These are phyloP conservation scores for Pichia sp. DNA, from an alignment of 1,139 yeast genomes.

Conservation along the genomic window DNA sequence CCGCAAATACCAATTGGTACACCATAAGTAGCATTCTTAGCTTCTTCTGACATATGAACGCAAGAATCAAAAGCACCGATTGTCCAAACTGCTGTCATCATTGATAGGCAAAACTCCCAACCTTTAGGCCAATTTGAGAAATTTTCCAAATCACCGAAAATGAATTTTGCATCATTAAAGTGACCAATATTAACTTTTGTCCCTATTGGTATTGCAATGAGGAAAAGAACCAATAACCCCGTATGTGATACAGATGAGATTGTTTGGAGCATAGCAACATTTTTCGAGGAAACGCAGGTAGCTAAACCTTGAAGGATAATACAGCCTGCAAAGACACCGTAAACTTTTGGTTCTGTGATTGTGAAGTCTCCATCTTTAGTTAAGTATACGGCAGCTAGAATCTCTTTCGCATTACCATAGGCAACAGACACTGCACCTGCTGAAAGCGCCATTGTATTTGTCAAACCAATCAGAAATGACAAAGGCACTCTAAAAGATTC, in stretches of 20 bases:
- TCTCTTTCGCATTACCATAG: conserved; percentile 51
- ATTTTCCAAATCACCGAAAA: conserved; percentile 51
- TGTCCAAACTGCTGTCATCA: conserved; percentile 64
- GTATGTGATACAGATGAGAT: conserved; percentile 50
- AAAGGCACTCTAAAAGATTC: conserved; percentile 33
- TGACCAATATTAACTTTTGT: conserved; percentile 25
- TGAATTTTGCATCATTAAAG: conserved; percentile 38
- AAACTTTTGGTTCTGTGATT: conserved; percentile 40
- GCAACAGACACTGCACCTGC: conserved; percentile 54
- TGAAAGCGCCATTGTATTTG: conserved; percentile 50
- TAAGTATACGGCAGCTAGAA: conserved; percentile 45
- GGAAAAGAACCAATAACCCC: conserved; percentile 45
- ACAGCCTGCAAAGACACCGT: conserved; percentile 51
- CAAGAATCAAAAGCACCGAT: conserved; percentile 66
- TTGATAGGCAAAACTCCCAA: conserved; percentile 54
- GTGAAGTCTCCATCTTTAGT: conserved; percentile 41
- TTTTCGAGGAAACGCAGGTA: conserved; percentile 44
- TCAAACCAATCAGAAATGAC: conserved; percentile 51
- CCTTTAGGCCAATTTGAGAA: conserved; percentile 54
- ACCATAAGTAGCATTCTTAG: conserved; percentile 55
- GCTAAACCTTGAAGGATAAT: conserved; percentile 38
- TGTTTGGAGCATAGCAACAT: conserved; percentile 53
- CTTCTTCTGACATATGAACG: conserved; percentile 70
- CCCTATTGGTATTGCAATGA: conserved; percentile 64
- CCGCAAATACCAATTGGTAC: conserved; percentile 59